Base-by-base conservation (phyloP, 768 basidiomycete genomes). In the Naganishia vaughanmartiniae region DNA sequence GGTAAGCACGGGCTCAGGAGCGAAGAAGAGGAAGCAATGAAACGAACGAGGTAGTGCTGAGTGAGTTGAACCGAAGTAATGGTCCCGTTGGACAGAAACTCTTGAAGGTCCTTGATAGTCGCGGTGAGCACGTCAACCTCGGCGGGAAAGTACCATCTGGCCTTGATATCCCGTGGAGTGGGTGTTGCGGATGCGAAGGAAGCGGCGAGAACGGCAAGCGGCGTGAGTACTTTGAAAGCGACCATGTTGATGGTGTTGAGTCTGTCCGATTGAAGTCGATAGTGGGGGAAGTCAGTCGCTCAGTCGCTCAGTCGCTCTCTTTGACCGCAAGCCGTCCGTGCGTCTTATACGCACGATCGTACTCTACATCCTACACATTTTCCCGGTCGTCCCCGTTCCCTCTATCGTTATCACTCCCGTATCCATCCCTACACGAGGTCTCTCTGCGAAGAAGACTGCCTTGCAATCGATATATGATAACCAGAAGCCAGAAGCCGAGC, bases 31-130 rank as follows among this genome's bases (percentile, higher is more conserved):
- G 4, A 54, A 1, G 53, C 15, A 9, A 24, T 2, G 4, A 9
- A 24, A 17, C 51, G 63, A 39, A 54, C 66, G 17, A 78, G 54
- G 55, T 78, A 77, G 10, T 55, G 55, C 65, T 76, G 65, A 4
- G 72, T 71, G 0, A 78, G 72, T 26, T 74, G 69, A 5, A 76
- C 74, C 36, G 72, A 73, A 53, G 75, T 77, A 12, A 77, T 39
- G 0, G 56, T 71, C 2, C 77, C 77, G 21, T 74, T 73, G 1
- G 48, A 46, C 15, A 78, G 71, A 33, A 68, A 72, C 11, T 26
- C 42, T 21, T 73, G 57, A 4, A 77, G 65, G 4, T 76, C 77
- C 53, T 58, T 24, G 31, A 78, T 72, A 2, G 73, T 72, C 0
- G 71, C 65, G 19, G 73, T 66, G 21, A 78, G 72, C 11, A 78